Conservation (phyloP, 2,329 filamentous ascomycete genomes). For the Colletotrichum limetticola region DNA sequence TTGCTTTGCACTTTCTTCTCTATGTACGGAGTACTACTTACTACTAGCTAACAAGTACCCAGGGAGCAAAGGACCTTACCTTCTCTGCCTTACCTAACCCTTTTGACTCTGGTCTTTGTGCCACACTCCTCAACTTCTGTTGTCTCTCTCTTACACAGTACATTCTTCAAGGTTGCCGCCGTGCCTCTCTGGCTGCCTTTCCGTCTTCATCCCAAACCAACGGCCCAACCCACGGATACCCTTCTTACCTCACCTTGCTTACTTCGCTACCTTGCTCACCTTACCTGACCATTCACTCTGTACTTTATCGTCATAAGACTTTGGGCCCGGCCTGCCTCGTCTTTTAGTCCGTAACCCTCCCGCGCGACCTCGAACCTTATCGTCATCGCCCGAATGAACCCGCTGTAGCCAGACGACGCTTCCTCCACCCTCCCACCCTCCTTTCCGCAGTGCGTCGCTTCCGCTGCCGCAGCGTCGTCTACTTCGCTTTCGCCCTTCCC, state of each 20-base stretch:
- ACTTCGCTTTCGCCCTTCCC: background rate
- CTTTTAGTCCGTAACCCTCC: background rate
- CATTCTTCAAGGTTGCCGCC: background rate
- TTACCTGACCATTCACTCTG: background rate
- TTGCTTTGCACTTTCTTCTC: too few species aligned
- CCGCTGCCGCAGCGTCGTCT: constrained; percentile 7
- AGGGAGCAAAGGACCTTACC: background rate
- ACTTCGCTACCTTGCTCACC: background rate
- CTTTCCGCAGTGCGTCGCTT: background rate
- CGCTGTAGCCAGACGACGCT: constrained; percentile 22
- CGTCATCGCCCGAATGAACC: constrained; percentile 27
- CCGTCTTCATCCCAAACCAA: background rate
- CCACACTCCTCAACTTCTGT: background rate
- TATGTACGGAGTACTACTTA: too few species aligned
- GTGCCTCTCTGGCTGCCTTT: background rate
- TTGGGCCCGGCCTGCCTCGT: background rate
- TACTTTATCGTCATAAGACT: background rate
- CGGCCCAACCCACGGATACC: background rate
- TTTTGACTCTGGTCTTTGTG: background rate
- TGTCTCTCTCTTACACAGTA: background rate
- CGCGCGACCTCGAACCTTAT: constrained; percentile 25
- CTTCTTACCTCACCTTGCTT: background rate
- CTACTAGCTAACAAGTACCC: too few species aligned
- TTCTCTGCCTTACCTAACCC: background rate
- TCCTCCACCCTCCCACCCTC: background rate